Percentiles rank a stretch among this genome's conserved stretches.
These are phyloP conservation scores for Candolleomyces efflorescens DNA, from an alignment of 768 basidiomycete genomes.

Conservation along the genomic window DNA sequence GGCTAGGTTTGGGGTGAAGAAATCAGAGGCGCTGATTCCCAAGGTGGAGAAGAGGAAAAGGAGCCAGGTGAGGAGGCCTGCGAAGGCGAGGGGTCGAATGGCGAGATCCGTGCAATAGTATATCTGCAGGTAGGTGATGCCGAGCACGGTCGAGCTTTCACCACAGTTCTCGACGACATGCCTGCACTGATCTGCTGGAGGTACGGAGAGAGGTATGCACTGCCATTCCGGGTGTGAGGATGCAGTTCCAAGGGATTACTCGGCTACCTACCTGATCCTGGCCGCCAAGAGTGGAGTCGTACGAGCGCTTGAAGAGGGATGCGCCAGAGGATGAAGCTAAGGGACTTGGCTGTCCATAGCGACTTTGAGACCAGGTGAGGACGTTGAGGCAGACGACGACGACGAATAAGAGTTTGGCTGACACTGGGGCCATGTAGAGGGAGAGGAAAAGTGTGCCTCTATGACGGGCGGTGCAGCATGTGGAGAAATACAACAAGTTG, in stretches of 20 bases:
- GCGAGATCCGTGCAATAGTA: conserved; percentile 67
- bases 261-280: conserved; percentile 1
- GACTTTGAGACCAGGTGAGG: conserved; percentile 62
- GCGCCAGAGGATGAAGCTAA: neutral
- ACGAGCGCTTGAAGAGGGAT: conserved; percentile 4
- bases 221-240: conserved; percentile 19
- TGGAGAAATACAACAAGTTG: neutral
- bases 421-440: conserved; percentile 41
- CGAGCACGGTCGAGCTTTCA: conserved; percentile 57
- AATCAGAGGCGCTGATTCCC: conserved; percentile 93
- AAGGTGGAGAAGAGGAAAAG: conserved; percentile 93
- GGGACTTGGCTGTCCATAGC: conserved; percentile 35
- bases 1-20: conserved; percentile 95
- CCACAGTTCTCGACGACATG: conserved; percentile 61
- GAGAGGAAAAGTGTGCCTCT: conserved; percentile 8
- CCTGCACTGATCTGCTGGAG: conserved; percentile 53
- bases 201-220: conserved; percentile 65
- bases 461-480: conserved; percentile 12
- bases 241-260: neutral
- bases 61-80: conserved; percentile 70
- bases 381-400: conserved; percentile 51
- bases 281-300: neutral
- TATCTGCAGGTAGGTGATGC: conserved; percentile 59
- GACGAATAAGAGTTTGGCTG: conserved; percentile 48
- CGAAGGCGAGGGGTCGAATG: conserved; percentile 58